Base-by-base conservation (phyloP, 371 early-diverging fungal species). In the Chytridium lagenaria region DNA sequence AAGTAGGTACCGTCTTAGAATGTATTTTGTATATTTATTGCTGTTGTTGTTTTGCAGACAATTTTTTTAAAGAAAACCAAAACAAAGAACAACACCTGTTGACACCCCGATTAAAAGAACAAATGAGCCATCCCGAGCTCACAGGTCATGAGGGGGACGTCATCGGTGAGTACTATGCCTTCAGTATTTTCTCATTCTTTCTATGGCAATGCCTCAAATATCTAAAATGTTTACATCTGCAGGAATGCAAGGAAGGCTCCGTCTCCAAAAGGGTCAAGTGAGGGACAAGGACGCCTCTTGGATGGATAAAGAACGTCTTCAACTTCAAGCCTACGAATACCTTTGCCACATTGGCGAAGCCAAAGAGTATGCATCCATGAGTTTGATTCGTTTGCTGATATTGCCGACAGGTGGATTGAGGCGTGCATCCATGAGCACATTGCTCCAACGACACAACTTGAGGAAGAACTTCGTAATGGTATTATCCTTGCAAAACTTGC, bases 281-380 rank as follows among this genome's bases (percentile, higher is more conserved):
- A 34, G 49, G 16, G 69, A 65, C 36, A 72, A 51, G 68, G 82
- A 86, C 67, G 83, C 72, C 0, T 64, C 81, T 10, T 97, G 97
- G 95, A 94, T 99, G 92, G 99, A 99, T 78, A 84, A 88, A 34
- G 94, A 97, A 82, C 89, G 99, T 70, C 88, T 90, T 50, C 93
- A 95, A 59, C 82, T 98, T 50, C 92, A 93, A 65, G 97, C 98
- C 1, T 99, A 99, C 82, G 99, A 99, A 81, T 99, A 99, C 76
- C 88, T 99, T 12, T 99, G 99, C 76, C 98, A 98, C 71, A 92
- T 99, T 67, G 97, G 96, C 70, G 99, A 99, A 88, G 99, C 99
- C 1, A 98, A 98, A 88, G 95, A 98, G 92, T 98, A 90, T 22
- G 65, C n/a, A 64, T 37, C 34, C 26, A 51, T 51, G 50, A 7